These are phyloP conservation scores for Alternaria sp. DNA, from an alignment of 2,329 filamentous ascomycete species.

Conservation along the genomic window DNA sequence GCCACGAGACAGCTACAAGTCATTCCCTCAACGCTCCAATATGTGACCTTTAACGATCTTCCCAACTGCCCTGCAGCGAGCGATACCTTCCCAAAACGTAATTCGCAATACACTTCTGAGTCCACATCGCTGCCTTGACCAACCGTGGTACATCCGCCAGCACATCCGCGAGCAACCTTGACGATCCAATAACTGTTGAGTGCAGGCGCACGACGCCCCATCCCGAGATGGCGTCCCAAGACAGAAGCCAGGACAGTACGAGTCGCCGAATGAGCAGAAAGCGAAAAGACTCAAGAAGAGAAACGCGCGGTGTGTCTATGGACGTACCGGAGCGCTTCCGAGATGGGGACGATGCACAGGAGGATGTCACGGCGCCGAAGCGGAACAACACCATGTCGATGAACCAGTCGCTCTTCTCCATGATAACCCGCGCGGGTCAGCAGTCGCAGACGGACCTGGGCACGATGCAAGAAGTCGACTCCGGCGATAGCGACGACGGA, in stretches of 20 bases:
- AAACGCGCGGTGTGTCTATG: constrained; percentile 49
- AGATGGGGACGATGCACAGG: constrained; percentile 64
- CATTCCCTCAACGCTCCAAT: constrained; percentile 36
- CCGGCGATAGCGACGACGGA: constrained; percentile 75
- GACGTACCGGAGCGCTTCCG: constrained; percentile 64
- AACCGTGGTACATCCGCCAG: constrained; percentile 16
- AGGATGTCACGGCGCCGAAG: constrained; percentile 65
- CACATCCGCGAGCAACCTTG: constrained; percentile 14
- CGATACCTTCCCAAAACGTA: constrained; percentile 11
- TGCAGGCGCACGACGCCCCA: constrained; percentile 13
- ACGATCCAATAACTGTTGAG: constrained; percentile 9
- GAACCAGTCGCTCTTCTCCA: constrained; percentile 92
- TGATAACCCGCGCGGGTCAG: constrained; percentile 87
- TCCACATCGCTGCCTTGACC: constrained; percentile 17
- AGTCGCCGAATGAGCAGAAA: constrained; percentile 45
- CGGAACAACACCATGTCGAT: constrained; percentile 66
- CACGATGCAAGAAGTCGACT: constrained; percentile 73
- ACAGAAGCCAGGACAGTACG: constrained; percentile 31
- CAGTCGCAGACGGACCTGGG: constrained; percentile 82
- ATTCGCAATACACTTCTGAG: background rate
- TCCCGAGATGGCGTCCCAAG: constrained; percentile 44
- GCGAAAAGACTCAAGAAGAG: constrained; percentile 36
- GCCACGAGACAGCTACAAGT: constrained; percentile 3
- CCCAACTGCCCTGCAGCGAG: constrained; percentile 32
- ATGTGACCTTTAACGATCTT: constrained; percentile 35